A percentile compares a stretch with the other conserved stretches of the same genome.
phyloP scores from a whole-genome alignment of 2,329 filamentous ascomycete species.

The Aschersonia sp. region DNA sequence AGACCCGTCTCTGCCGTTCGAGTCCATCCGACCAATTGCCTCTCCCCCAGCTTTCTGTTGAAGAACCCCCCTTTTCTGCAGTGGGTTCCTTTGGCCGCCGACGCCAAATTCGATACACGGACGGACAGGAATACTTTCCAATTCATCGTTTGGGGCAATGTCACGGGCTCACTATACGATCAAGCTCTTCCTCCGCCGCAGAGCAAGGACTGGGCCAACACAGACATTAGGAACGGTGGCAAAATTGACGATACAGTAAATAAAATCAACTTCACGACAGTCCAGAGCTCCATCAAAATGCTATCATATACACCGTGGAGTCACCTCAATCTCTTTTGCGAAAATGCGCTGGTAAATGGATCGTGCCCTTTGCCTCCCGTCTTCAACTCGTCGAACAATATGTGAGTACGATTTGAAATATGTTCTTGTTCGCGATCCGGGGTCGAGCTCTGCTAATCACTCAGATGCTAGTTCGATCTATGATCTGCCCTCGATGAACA shows the following conservation, averaged over 20 bases:
- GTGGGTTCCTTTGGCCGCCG: conserved; percentile 62
- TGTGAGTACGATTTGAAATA: conserved; percentile 1
- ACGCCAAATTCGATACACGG: conserved; percentile 55
- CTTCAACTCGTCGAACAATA: conserved; percentile 33
- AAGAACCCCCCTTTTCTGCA: conserved; percentile 50
- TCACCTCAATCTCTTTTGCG: conserved; percentile 49
- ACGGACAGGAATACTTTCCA: conserved; percentile 49
- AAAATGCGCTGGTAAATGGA: conserved; percentile 39
- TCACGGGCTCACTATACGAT: conserved; percentile 53
- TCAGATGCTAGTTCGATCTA: conserved; percentile 6
- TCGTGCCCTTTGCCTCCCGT: conserved; percentile 63
- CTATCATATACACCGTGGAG: conserved; percentile 61
- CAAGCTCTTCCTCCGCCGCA: conserved; percentile 43
- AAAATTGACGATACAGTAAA: conserved; percentile 60
- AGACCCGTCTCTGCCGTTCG: conserved; percentile 44
- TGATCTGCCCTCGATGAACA: conserved; percentile 54
- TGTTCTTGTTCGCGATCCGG: neutral
- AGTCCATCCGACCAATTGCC: conserved; percentile 74
- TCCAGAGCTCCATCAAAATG: conserved; percentile 57
- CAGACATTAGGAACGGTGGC: conserved; percentile 40
- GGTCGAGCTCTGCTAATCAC: neutral
- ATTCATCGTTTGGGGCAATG: conserved; percentile 80
- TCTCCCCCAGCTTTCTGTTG: conserved; percentile 45
- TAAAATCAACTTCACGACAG: conserved; percentile 52
- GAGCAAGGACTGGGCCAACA: conserved; percentile 47